phyloP scores from a whole-genome alignment of 768 basidiomycete species.

The Coprinellus micaceus region DNA sequence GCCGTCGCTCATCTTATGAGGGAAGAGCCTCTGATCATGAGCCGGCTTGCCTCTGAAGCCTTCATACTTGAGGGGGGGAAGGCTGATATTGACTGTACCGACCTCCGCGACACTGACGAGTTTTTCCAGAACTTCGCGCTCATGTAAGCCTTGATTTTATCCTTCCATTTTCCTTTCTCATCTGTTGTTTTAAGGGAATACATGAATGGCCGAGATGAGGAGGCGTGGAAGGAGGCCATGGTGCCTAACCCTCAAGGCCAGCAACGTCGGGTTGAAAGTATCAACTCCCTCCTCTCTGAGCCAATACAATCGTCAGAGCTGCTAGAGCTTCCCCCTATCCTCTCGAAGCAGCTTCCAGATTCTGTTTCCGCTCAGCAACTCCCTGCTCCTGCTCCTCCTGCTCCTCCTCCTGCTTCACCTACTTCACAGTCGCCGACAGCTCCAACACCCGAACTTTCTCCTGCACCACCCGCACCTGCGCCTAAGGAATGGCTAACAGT shows the following conservation, averaged over 20 bases:
- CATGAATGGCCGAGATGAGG: background rate
- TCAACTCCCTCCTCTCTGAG: background rate
- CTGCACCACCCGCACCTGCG: conserved; percentile 17
- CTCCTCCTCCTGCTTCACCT: background rate
- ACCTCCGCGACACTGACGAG: background rate
- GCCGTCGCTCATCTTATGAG: background rate
- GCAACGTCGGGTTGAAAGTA: background rate
- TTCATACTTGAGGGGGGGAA: background rate
- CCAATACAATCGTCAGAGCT: background rate
- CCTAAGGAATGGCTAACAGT: background rate
- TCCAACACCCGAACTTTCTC: conserved; percentile 26
- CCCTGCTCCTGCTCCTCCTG: too few species aligned
- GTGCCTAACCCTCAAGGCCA: background rate
- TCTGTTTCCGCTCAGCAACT: too few species aligned
- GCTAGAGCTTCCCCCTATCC: background rate
- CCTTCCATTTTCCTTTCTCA: background rate
- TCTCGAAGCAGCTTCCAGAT: background rate
- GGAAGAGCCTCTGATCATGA: background rate
- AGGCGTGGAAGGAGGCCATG: background rate
- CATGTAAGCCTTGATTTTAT: background rate
- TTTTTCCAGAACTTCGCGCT: background rate
- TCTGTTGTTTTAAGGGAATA: background rate
- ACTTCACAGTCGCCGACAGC: background rate
- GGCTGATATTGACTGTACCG: background rate
- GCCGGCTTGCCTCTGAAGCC: background rate